These are phyloP conservation scores for Backusella tuberculispora DNA, from an alignment of 192 early-diverging fungal genomes.

Conservation along the genomic window DNA sequence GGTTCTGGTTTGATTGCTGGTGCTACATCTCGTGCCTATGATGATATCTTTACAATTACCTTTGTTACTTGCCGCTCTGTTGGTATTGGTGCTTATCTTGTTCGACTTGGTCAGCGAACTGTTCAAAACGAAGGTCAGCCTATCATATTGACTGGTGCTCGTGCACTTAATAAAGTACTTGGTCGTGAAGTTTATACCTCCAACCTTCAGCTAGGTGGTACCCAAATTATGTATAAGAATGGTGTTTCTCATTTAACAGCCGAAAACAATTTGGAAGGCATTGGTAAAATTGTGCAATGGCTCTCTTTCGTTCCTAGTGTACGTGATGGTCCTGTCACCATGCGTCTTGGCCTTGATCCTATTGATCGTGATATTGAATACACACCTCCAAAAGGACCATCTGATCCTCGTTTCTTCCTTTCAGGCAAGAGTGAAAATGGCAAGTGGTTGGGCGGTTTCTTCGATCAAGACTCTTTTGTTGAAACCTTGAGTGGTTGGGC, in stretches of 20 bases:
- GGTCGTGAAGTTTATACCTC: slow-evolving; percentile 98
- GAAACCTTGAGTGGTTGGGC: slow-evolving; percentile 98
- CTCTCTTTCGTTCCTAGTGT: slow-evolving; percentile 85
- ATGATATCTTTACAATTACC: slow-evolving; percentile 97
- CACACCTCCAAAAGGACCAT: slow-evolving; percentile 77
- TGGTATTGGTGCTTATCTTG: slow-evolving; percentile 98
- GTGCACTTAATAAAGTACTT: slow-evolving; percentile 96
- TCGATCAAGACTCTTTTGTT: slow-evolving; percentile 93
- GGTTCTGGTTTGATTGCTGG: slow-evolving; percentile 98
- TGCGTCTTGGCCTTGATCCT: slow-evolving; percentile 66
- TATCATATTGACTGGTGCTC: slow-evolving; percentile 98
- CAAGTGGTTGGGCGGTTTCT: slow-evolving; percentile 90
- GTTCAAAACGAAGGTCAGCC: slow-evolving; percentile 98
- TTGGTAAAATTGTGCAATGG: slow-evolving; percentile 93
- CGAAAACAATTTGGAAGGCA: slow-evolving; percentile 92
- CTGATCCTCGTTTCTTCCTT: slow-evolving; percentile 91
- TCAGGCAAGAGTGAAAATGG: slow-evolving; percentile 72
- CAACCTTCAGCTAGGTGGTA: slow-evolving; percentile 97
- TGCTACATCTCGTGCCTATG: slow-evolving; percentile 92
- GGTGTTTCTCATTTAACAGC: slow-evolving; percentile 97
- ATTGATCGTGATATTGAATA: slow-evolving; percentile 85
- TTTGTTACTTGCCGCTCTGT: slow-evolving; percentile 98
- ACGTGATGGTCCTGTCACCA: slow-evolving; percentile 69
- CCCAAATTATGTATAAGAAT: slow-evolving; percentile 99
- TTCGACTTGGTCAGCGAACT: slow-evolving; percentile 95